These are phyloP conservation scores for Lupinus albus DNA, from an alignment of 306 rosid species.

Conservation along the genomic window DNA sequence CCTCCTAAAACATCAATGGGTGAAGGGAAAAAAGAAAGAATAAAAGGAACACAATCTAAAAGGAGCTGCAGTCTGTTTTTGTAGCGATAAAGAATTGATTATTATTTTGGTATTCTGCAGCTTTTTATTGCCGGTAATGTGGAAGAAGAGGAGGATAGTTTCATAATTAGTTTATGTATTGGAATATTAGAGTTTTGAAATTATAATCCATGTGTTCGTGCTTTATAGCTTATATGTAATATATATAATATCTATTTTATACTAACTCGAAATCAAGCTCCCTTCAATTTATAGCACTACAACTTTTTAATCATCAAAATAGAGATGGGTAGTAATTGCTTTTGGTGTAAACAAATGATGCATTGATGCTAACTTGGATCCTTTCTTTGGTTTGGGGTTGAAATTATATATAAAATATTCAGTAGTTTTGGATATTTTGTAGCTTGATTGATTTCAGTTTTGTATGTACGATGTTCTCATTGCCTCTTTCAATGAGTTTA, in stretches of 20 bases:
- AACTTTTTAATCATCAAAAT: slow-evolving; percentile 18
- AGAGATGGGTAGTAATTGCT: slow-evolving; percentile 28
- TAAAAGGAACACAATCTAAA: too few relatives aligned
- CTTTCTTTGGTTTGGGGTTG: slow-evolving; percentile 18
- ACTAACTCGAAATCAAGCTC: slow-evolving; percentile 24
- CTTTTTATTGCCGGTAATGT: not conserved
- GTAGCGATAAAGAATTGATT: too few relatives aligned
- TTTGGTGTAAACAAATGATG: slow-evolving; percentile 11
- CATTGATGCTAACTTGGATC: slow-evolving; percentile 2
- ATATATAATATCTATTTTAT: not conserved
- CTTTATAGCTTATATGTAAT: slow-evolving; percentile 3
- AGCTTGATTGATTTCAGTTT: slow-evolving; percentile 13
- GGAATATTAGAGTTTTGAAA: not conserved
- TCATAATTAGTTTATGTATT: slow-evolving; percentile 1
- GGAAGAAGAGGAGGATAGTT: not conserved
- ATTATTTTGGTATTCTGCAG: too few relatives aligned
- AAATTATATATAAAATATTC: slow-evolving; percentile 24
- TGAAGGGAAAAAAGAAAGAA: too few relatives aligned
- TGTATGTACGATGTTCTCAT: slow-evolving; percentile 10
- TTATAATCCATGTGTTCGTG: not conserved
- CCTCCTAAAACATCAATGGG: too few relatives aligned
- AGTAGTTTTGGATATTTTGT: not conserved
- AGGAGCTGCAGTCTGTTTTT: too few relatives aligned
- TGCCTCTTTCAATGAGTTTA: slow-evolving; percentile 28
- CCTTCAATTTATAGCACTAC: slow-evolving; percentile 16